phyloP scores from a whole-genome alignment of 164 flowering plant species.

The Houttuynia cordata region DNA sequence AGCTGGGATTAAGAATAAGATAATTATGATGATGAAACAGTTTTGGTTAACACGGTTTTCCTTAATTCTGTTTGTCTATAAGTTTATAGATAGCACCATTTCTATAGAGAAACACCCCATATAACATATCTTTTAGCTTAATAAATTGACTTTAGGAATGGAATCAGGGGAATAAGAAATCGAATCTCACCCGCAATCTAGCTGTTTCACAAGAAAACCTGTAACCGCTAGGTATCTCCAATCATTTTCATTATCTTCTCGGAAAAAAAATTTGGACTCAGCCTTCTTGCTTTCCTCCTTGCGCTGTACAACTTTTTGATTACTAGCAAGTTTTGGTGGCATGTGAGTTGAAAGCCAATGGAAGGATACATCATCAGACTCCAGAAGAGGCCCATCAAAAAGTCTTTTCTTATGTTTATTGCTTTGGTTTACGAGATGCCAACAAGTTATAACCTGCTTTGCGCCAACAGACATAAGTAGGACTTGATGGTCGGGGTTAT shows the following conservation, averaged over 20 bases:
- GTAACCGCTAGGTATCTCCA: conserved; percentile 96
- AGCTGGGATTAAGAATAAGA: no score
- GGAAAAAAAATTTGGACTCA: conserved; percentile 12
- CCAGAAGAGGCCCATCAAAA: conserved; percentile 10
- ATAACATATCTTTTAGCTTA: not conserved
- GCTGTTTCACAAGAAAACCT: conserved; percentile 68
- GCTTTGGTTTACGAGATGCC: conserved; percentile 43
- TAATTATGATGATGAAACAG: no score
- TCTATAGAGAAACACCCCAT: no score
- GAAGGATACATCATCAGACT: conserved; percentile 40
- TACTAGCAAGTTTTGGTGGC: conserved; percentile 50
- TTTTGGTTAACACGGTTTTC: no score
- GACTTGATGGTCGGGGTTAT: conserved; percentile 28
- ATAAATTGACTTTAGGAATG: not conserved
- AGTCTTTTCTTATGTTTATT: conserved; percentile 19
- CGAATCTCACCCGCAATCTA: conserved; percentile 44
- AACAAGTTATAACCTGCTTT: conserved; percentile 79
- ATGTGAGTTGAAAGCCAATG: conserved; percentile 95
- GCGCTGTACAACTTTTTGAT: conserved; percentile 16
- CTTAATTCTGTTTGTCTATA: no score
- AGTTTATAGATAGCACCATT: no score
- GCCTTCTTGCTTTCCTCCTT: conserved; percentile 8
- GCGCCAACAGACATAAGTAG: conserved; percentile 93
- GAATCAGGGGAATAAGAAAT: not conserved
- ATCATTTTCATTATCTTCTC: conserved; percentile 63